Base-by-base conservation (phyloP, 306 rosid species). In the Alnus glutinosa region DNA sequence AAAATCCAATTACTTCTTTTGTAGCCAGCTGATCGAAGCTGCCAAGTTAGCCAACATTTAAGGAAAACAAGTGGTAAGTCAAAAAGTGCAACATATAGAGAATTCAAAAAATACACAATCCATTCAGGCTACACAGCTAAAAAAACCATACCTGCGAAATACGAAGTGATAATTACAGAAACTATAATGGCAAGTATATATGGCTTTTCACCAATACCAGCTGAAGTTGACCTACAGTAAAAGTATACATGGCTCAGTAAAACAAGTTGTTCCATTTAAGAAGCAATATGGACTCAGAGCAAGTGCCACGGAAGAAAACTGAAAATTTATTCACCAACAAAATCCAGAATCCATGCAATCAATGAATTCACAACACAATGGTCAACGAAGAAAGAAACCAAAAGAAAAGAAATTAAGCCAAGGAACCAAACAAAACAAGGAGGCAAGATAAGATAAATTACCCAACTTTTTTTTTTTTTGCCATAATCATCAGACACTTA, bases 151-250 rank as follows among this genome's bases (percentile, higher is more conserved):
- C 98, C 97, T 81, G 78, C 68, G 70, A 83, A 76, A 71, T 55
- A 83, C 74, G 88, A 79, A 84, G 85, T 76, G 58, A 82, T 68
- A 72, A 88, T 55, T 70, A 90, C 69, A 46, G 90, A 84, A 74
- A 82, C 74, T 79, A 76, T 13, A 6, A 85, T 47, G 70, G 86
- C 30, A 82, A 83, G 59, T 37, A 77, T 66, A 75, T 75, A 83
- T 71, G 89, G 84, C 76, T 82, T 91, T 67, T 39, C 82, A 77
- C 73, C 52, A 9, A 70, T 74, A 69, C 88, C 88, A 23, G 87
- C 87, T 15, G 98, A 90, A 49, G 91, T 93, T 67, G 99, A 95
- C 94, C 99, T 95, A 74, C 5, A 70, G 48, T 64, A 13, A 80
- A 59, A 73, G 48, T 11, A 81, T 75, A 1, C 62, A 76, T 19